Conservation (phyloP, 495 filamentous ascomycete genomes). For the Durotheca rogersii region DNA sequence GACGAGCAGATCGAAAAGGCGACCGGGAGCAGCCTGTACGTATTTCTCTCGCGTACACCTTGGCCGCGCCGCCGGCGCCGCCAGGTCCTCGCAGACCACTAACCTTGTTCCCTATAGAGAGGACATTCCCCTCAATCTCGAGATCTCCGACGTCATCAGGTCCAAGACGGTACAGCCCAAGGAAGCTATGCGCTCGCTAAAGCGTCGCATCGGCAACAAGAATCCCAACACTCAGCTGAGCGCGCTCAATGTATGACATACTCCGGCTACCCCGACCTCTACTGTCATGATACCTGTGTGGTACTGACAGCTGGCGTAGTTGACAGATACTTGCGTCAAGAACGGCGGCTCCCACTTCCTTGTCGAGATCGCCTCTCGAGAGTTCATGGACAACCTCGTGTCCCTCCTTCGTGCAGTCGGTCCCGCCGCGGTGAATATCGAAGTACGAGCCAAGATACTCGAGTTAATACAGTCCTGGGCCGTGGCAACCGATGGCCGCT, state of each 20-base stretch:
- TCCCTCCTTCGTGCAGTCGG: constrained; percentile 82
- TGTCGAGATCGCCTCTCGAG: constrained; percentile 87
- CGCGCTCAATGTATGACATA: constrained; percentile 71
- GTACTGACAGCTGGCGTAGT: constrained; percentile 48
- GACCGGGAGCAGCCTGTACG: constrained; percentile 87
- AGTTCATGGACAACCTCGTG: constrained; percentile 97
- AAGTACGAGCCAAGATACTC: constrained; percentile 85
- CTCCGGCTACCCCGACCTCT: background rate
- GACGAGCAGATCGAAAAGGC: constrained; percentile 96
- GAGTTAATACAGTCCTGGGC: constrained; percentile 95
- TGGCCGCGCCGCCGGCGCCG: background rate
- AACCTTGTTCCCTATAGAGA: constrained; percentile 58
- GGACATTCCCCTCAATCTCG: constrained; percentile 93
- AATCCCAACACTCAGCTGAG: constrained; percentile 96
- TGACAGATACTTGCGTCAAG: constrained; percentile 98
- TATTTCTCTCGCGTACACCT: constrained; percentile 3
- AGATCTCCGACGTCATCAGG: constrained; percentile 94
- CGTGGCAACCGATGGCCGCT: constrained; percentile 80
- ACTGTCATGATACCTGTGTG: constrained; percentile 14
- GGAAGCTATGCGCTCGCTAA: constrained; percentile 95
- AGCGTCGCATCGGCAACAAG: constrained; percentile 88
- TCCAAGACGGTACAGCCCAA: constrained; percentile 96
- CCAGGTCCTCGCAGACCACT: constrained; percentile 10
- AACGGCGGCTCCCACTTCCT: constrained; percentile 98
- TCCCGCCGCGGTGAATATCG: constrained; percentile 71